These are phyloP conservation scores for Salix arbutifolia DNA, from an alignment of 345 rosid species.

Conservation along the genomic window DNA sequence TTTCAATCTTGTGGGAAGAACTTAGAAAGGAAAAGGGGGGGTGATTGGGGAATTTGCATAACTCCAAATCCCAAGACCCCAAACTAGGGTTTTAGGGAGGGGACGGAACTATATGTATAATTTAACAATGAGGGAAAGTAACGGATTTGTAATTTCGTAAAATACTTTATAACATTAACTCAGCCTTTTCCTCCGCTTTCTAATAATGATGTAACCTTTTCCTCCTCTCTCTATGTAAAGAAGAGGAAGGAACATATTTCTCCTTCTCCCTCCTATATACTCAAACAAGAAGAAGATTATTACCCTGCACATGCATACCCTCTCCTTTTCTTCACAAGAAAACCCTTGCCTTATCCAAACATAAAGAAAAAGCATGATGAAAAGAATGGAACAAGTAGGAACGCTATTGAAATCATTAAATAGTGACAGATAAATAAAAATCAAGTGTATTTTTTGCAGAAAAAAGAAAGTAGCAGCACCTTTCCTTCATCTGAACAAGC, in stretches of 20 bases:
- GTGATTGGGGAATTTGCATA: not conserved
- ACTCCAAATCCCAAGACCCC: not conserved
- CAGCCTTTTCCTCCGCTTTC: not conserved
- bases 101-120: not conserved
- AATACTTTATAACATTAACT: not conserved
- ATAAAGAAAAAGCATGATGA: not conserved
- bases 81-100: not conserved
- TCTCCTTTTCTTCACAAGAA: not conserved
- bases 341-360: not conserved
- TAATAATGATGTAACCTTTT: not conserved
- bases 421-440: not conserved
- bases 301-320: not conserved
- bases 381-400: not conserved
- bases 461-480: slow-evolving; percentile 24
- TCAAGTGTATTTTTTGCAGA: not conserved
- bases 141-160: not conserved
- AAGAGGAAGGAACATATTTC: not conserved
- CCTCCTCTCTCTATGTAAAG: not conserved
- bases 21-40: not conserved
- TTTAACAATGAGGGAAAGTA: not conserved
- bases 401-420: not conserved
- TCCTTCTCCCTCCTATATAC: not conserved
- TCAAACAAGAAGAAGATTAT: not conserved
- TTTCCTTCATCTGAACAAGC: slow-evolving; percentile 75
- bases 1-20: not conserved